Evolutionary conservation across 331 rosid species (phyloP).

Genomic region (Prunus yedoensis): DNA sequence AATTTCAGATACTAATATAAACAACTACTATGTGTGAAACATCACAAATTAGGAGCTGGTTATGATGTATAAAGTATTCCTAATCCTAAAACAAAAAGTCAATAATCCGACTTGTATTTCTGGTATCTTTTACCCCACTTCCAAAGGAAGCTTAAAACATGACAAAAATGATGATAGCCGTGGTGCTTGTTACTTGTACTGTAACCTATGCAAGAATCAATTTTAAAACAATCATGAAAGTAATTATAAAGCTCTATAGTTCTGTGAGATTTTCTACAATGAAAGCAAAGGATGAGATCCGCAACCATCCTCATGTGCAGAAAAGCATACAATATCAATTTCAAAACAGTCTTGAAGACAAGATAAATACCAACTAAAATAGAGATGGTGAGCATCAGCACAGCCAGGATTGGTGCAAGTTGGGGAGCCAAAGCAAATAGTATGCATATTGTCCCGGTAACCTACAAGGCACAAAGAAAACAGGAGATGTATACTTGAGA

Average conservation of each 20-base stretch:
- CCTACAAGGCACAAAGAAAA: slow-evolving; percentile 51
- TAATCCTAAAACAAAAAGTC: neutral
- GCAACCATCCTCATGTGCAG: neutral
- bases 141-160: neutral
- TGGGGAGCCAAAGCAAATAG: slow-evolving; percentile 84
- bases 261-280: neutral
- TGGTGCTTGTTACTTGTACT: neutral
- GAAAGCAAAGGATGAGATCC: neutral
- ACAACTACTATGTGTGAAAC: neutral
- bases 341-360: slow-evolving; percentile 12
- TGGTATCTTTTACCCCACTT: neutral
- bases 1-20: neutral
- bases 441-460: slow-evolving; percentile 74
- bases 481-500: slow-evolving; percentile 16
- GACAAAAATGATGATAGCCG: neutral
- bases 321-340: neutral
- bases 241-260: neutral
- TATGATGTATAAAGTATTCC: neutral
- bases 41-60: neutral
- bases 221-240: neutral
- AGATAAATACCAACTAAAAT: slow-evolving; percentile 66
- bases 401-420: slow-evolving; percentile 88
- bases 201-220: neutral
- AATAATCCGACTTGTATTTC: slow-evolving; percentile 3
- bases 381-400: slow-evolving; percentile 72